Evolutionary conservation across 1,139 yeast genomes (phyloP).

Genomic region (Dujonia santamariae): DNA sequence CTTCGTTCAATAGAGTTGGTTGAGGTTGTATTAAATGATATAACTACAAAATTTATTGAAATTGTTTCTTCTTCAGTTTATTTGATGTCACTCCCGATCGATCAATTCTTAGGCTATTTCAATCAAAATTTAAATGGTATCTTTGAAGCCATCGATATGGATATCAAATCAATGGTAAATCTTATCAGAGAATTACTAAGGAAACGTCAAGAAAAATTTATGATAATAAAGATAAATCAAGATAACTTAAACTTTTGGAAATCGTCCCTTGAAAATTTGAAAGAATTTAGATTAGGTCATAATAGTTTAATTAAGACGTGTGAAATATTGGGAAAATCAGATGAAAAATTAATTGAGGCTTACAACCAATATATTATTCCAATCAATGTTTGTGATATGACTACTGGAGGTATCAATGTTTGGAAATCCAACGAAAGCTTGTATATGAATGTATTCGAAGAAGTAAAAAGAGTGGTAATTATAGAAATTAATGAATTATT

Average conservation of each 20-base stretch:
- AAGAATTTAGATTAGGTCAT: conserved; percentile 52
- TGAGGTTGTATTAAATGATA: conserved; percentile 51
- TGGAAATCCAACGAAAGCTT: conserved; percentile 31
- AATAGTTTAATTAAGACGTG: conserved; percentile 43
- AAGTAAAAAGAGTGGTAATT: conserved; percentile 21
- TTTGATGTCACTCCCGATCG: conserved; percentile 25
- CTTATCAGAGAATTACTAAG: conserved; percentile 73
- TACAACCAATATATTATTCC: conserved; percentile 29
- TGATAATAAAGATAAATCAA: conserved; percentile 58
- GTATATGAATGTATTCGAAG: conserved; percentile 22
- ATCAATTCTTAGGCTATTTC: conserved; percentile 19
- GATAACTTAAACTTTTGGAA: conserved; percentile 40
- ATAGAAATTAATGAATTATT: conserved; percentile 24
- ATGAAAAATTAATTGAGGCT: conserved; percentile 24
- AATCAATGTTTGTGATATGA: conserved; percentile 29
- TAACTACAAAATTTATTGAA: conserved; percentile 22
- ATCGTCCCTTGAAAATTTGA: conserved; percentile 45
- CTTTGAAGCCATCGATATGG: conserved; percentile 28
- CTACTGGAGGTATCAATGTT: conserved; percentile 30
- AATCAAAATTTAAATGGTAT: conserved; percentile 16
- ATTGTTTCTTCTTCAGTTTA: conserved; percentile 18
- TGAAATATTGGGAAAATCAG: conserved; percentile 21
- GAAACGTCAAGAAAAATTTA: conserved; percentile 70
- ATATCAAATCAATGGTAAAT: conserved; percentile 36
- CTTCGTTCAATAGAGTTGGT: conserved; percentile 60